Evolutionary conservation across 352 stramenopile species (phyloP).

Genomic region (Globisporangium nunn): DNA sequence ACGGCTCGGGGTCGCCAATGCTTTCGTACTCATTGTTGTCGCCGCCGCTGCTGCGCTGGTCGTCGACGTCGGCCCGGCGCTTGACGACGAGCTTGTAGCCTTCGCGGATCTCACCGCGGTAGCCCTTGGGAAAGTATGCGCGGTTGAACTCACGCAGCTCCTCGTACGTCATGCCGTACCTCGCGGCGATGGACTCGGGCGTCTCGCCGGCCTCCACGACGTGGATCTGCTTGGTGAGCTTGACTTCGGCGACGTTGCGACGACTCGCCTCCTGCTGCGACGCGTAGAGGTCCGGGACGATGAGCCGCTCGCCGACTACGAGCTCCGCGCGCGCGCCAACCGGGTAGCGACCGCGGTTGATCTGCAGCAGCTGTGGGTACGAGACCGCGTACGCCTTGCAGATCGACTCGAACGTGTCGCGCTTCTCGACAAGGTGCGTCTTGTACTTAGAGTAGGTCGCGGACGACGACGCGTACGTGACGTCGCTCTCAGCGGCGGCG

Average conservation of each 20-base stretch:
- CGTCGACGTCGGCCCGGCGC: conserved; percentile 16
- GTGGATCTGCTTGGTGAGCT: conserved; percentile 85
- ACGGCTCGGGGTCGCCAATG: conserved; percentile 11
- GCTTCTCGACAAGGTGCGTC: conserved; percentile 37
- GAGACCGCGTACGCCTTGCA: conserved; percentile 57
- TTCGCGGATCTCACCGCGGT: conserved; percentile 66
- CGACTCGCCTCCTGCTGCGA: conserved; percentile 40
- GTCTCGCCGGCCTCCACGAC: conserved; percentile 68
- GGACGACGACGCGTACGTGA: conserved; percentile 29
- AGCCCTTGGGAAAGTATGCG: conserved; percentile 83
- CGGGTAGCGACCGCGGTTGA: conserved; percentile 68
- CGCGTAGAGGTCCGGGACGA: conserved; percentile 64
- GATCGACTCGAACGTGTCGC: conserved; percentile 71
- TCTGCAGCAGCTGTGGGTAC: conserved; percentile 66
- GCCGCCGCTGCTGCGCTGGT: not conserved
- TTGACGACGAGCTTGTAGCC: conserved; percentile 83
- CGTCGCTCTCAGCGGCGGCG: not conserved
- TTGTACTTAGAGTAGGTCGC: conserved; percentile 62
- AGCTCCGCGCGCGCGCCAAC: conserved; percentile 60
- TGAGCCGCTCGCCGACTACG: conserved; percentile 48
- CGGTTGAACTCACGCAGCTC: conserved; percentile 83
- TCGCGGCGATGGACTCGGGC: conserved; percentile 46
- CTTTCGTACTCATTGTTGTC: conserved; percentile 22
- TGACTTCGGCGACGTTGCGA: conserved; percentile 72
- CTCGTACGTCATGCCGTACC: conserved; percentile 79